Evolutionary conservation across 192 early-diverging fungal genomes (phyloP).

Genomic region (Funneliformis geosporum): DNA sequence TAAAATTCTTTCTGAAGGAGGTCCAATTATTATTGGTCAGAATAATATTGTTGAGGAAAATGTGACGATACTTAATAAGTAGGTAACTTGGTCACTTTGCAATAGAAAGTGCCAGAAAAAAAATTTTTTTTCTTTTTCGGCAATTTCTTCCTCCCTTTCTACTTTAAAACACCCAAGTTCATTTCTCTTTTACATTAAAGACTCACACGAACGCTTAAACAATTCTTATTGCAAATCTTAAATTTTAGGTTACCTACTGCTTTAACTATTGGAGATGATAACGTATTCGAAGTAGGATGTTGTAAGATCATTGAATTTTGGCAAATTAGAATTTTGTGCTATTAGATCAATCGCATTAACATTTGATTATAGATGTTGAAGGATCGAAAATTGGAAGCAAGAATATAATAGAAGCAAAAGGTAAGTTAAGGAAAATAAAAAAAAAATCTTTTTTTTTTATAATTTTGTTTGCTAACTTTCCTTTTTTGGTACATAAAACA

Average conservation of each 20-base stretch:
- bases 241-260: constrained; percentile 44
- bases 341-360: not conserved
- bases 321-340: not conserved
- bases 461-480: not conserved
- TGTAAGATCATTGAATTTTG: constrained; percentile 46
- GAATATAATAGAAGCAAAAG: constrained; percentile 66
- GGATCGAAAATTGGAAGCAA: constrained; percentile 64
- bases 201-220: not conserved
- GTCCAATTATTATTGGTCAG: constrained; percentile 68
- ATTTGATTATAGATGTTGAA: constrained; percentile 56
- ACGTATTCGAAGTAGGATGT: constrained; percentile 74
- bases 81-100: not conserved
- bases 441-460: not conserved
- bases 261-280: constrained; percentile 69
- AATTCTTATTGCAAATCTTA: not conserved
- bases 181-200: not conserved
- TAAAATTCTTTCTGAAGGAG: constrained; percentile 62
- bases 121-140: too few species aligned
- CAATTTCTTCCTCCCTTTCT: too few species aligned
- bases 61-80: constrained; percentile 70
- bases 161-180: not conserved
- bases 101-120: too few species aligned
- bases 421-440: constrained; percentile 36
- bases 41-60: constrained; percentile 80
- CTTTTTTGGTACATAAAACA: constrained; percentile 24